Evolutionary conservation across 2,329 filamentous ascomycete species (phyloP).

Genomic region (Akanthomyces lecanii): DNA sequence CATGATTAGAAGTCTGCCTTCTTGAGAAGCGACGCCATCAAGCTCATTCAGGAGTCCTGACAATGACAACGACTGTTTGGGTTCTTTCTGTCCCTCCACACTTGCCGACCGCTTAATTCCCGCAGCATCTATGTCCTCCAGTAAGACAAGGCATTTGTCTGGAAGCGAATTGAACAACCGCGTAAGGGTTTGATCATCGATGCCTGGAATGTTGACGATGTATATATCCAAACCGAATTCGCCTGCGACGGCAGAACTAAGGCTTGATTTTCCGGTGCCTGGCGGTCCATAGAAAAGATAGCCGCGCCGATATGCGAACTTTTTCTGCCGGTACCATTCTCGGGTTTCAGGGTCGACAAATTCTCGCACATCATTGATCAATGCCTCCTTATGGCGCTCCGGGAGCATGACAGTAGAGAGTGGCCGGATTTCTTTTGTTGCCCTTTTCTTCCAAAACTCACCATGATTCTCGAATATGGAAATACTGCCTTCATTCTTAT

Average conservation of each 20-base stretch:
- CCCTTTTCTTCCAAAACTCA: not conserved
- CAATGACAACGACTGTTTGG: slow-evolving; percentile 35
- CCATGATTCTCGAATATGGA: not conserved
- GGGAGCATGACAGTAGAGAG: slow-evolving; percentile 1
- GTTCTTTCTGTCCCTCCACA: not conserved
- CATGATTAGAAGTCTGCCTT: slow-evolving; percentile 67
- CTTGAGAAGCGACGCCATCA: slow-evolving; percentile 62
- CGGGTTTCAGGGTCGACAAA: not conserved
- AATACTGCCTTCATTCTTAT: not conserved
- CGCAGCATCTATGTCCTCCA: slow-evolving; percentile 52
- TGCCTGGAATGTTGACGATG: slow-evolving; percentile 44
- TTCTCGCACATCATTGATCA: slow-evolving; percentile 5
- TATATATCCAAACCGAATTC: slow-evolving; percentile 49
- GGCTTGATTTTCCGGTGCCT: slow-evolving; percentile 56
- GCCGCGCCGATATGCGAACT: slow-evolving; percentile 39
- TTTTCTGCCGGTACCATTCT: slow-evolving; percentile 15
- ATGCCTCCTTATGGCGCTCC: not conserved
- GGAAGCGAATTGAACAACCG: slow-evolving; percentile 49
- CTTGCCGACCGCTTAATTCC: not conserved
- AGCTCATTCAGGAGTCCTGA: slow-evolving; percentile 65
- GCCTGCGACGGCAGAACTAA: slow-evolving; percentile 50
- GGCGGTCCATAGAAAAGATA: slow-evolving; percentile 64
- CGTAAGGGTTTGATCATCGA: slow-evolving; percentile 47
- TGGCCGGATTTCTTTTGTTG: slow-evolving; percentile 1
- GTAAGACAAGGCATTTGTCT: slow-evolving; percentile 47